Evolutionary conservation across 352 stramenopile species (phyloP).

Genomic region (Hyaloperonospora brassicae): DNA sequence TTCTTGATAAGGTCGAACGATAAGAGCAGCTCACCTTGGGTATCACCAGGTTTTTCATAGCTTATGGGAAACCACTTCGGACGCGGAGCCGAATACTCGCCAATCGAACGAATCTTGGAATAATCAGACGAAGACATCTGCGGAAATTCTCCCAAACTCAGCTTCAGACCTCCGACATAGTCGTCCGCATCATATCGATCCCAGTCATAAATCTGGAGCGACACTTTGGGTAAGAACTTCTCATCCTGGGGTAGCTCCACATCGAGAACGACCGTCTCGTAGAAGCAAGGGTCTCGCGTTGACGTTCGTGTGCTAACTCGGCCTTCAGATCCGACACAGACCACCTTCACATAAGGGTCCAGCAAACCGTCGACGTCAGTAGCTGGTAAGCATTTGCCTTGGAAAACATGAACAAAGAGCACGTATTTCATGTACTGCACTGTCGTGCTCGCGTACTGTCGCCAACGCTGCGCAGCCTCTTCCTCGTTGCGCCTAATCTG

Average conservation of each 20-base stretch:
- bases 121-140: constrained; percentile 54
- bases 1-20: constrained; percentile 72
- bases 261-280: constrained; percentile 73
- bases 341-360: constrained; percentile 81
- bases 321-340: constrained; percentile 61
- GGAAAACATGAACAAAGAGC: constrained; percentile 78
- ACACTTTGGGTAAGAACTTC: constrained; percentile 60
- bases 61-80: constrained; percentile 70
- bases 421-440: constrained; percentile 72
- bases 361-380: constrained; percentile 65
- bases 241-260: constrained; percentile 64
- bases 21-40: constrained; percentile 71
- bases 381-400: constrained; percentile 62
- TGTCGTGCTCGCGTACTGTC: constrained; percentile 43
- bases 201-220: constrained; percentile 69
- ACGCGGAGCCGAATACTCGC: constrained; percentile 45
- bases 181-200: constrained; percentile 68
- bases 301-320: constrained; percentile 51
- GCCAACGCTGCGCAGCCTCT: constrained; percentile 41
- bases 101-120: constrained; percentile 35
- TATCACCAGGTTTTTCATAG: constrained; percentile 49
- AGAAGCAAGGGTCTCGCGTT: constrained; percentile 78
- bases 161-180: constrained; percentile 55
- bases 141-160: constrained; percentile 50
- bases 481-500: constrained; percentile 21